phyloP scores from a whole-genome alignment of 2,329 filamentous ascomycete species.

The Aspergillus tubingensis region DNA sequence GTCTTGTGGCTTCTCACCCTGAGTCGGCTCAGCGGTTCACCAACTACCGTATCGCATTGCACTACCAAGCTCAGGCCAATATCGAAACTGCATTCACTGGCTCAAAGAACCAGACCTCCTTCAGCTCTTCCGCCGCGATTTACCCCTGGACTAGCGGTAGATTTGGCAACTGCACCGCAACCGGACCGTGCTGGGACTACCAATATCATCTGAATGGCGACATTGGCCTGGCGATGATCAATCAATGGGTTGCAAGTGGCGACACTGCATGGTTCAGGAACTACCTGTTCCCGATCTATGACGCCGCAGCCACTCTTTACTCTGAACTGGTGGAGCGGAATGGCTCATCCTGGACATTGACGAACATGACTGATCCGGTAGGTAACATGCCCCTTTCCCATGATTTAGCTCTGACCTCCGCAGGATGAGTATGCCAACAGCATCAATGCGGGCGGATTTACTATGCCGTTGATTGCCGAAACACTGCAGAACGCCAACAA shows the following conservation, averaged over 20 bases:
- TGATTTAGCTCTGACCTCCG: constrained; percentile 3
- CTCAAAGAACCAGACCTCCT: constrained; percentile 62
- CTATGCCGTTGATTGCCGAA: constrained; percentile 62
- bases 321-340: constrained; percentile 63
- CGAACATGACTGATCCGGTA: constrained; percentile 72
- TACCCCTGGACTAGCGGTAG: constrained; percentile 70
- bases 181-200: constrained; percentile 68
- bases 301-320: constrained; percentile 64
- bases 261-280: constrained; percentile 58
- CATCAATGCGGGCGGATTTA: constrained; percentile 69
- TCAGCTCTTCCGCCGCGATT: constrained; percentile 60
- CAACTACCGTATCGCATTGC: constrained; percentile 63
- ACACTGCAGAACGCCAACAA: constrained; percentile 59
- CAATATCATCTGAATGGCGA: constrained; percentile 73
- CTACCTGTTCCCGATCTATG: constrained; percentile 63
- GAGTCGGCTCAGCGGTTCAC: constrained; percentile 63
- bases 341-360: constrained; percentile 54
- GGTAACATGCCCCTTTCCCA: constrained; percentile 17
- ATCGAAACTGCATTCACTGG: constrained; percentile 57
- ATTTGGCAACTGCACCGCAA: constrained; percentile 68
- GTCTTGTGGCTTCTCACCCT: constrained; percentile 65
- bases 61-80: constrained; percentile 62
- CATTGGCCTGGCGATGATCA: constrained; percentile 63
- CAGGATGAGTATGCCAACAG: constrained; percentile 69
- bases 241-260: constrained; percentile 62